phyloP scores from a whole-genome alignment of 805 yeast genomes.

The Nakazawaea holstii region DNA sequence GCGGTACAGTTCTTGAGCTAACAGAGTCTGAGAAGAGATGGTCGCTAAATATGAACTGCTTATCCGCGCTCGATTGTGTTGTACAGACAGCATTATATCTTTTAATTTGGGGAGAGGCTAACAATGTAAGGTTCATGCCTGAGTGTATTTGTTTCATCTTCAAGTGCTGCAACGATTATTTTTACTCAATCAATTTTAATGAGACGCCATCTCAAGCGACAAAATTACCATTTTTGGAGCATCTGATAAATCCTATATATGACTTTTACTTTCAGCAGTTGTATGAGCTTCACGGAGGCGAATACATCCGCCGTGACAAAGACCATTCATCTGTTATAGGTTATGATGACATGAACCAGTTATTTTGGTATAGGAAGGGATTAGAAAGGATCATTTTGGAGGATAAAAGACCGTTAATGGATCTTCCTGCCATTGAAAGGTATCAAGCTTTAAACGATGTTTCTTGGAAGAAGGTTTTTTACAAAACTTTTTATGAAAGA shows the following conservation, averaged over 20 bases:
- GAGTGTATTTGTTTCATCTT: conserved; percentile 83
- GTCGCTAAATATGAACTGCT: conserved; percentile 43
- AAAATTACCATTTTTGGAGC: conserved; percentile 48
- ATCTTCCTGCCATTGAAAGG: conserved; percentile 49
- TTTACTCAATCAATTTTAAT: conserved; percentile 40
- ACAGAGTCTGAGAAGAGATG: conserved; percentile 45
- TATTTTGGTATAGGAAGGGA: conserved; percentile 78
- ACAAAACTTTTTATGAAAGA: conserved; percentile 69
- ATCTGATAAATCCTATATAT: conserved; percentile 71
- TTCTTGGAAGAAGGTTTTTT: conserved; percentile 62
- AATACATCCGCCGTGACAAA: conserved; percentile 41
- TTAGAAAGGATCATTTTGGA: conserved; percentile 48
- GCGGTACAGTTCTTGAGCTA: conserved; percentile 17
- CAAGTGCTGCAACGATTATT: conserved; percentile 72
- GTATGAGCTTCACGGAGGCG: conserved; percentile 38
- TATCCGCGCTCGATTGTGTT: conserved; percentile 48
- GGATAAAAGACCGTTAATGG: conserved; percentile 42
- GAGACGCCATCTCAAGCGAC: conserved; percentile 23
- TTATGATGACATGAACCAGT: conserved; percentile 85
- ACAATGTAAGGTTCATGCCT: conserved; percentile 81
- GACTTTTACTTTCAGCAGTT: conserved; percentile 51
- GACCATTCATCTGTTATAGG: conserved; percentile 74
- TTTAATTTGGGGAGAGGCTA: conserved; percentile 88
- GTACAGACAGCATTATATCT: conserved; percentile 66
- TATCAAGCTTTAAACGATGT: conserved; percentile 48